phyloP scores from a whole-genome alignment of 306 rosid species.

The Cucumis melo region DNA sequence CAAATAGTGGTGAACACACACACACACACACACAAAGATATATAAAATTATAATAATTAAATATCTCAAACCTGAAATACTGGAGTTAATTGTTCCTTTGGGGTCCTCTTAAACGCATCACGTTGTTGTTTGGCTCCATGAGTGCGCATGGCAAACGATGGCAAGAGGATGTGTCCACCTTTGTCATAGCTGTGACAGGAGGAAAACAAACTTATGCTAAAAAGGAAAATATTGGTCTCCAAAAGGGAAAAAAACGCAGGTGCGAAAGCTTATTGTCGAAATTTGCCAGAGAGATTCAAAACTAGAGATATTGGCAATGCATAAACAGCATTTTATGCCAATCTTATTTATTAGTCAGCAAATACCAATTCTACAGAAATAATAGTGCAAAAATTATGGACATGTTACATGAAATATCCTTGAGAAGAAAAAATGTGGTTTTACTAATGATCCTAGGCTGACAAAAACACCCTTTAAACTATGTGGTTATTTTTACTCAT shows the following conservation, averaged over 20 bases:
- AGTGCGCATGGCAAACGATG: constrained; percentile 83
- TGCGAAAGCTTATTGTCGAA: neutral
- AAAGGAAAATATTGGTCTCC: neutral
- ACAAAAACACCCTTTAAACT: neutral
- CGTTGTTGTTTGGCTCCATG: constrained; percentile 92
- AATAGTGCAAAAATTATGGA: neutral
- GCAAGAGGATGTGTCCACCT: constrained; percentile 85
- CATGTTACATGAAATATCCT: neutral
- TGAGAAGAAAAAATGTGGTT: neutral
- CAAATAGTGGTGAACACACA: neutral
- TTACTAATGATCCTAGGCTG: neutral
- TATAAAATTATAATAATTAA: neutral
- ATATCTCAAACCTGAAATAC: constrained; percentile 51
- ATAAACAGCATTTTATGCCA: neutral
- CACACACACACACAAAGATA: neutral
- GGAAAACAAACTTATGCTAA: neutral
- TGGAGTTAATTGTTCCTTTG: constrained; percentile 51
- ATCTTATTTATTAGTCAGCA: neutral
- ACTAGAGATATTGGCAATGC: neutral
- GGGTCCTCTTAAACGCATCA: constrained; percentile 64
- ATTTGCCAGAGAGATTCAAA: neutral
- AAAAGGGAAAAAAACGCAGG: neutral
- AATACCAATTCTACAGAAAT: neutral
- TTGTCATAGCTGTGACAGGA: constrained; percentile 62
- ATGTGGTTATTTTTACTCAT: neutral